phyloP scores from a whole-genome alignment of 1,284 basidiomycete species.

The Puccinia triticina region DNA sequence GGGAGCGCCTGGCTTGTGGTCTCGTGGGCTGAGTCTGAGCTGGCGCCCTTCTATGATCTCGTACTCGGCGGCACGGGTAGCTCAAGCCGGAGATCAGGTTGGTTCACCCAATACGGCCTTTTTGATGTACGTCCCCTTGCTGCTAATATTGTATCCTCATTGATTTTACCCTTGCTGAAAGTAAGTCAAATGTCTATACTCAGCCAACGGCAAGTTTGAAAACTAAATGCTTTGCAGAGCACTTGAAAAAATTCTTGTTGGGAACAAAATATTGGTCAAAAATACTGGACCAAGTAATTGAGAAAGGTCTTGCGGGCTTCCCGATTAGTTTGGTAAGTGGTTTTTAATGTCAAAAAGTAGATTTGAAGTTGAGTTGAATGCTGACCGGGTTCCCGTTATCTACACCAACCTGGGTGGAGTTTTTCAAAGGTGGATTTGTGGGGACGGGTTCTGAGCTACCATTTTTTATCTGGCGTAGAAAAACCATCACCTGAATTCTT shows the following conservation, averaged over 20 bases:
- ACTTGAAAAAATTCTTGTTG: constrained; percentile 18
- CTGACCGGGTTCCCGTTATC: not conserved
- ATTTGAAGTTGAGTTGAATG: not conserved
- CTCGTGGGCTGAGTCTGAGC: constrained; percentile 46
- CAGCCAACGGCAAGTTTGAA: constrained; percentile 38
- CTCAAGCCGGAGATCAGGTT: constrained; percentile 15
- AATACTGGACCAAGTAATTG: constrained; percentile 34
- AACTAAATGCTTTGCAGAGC: not conserved
- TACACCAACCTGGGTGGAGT: not conserved
- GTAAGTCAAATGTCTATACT: not conserved
- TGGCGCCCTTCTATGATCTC: constrained; percentile 40
- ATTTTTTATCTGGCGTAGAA: constrained; percentile 38
- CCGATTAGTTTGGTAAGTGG: constrained; percentile 29
- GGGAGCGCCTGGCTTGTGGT: constrained; percentile 47
- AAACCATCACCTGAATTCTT: constrained; percentile 33
- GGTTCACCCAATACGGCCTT: constrained; percentile 37
- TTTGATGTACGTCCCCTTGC: constrained; percentile 22
- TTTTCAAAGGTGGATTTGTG: constrained; percentile 42
- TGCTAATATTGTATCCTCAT: not conserved
- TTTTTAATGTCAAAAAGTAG: not conserved
- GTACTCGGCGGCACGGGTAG: constrained; percentile 28
- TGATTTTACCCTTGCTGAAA: not conserved
- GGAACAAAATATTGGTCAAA: constrained; percentile 45
- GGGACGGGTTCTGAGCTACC: constrained; percentile 49
- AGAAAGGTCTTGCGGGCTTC: constrained; percentile 40